phyloP scores from a whole-genome alignment of 1,139 yeast genomes.

The Blastobotrys serpentis region DNA sequence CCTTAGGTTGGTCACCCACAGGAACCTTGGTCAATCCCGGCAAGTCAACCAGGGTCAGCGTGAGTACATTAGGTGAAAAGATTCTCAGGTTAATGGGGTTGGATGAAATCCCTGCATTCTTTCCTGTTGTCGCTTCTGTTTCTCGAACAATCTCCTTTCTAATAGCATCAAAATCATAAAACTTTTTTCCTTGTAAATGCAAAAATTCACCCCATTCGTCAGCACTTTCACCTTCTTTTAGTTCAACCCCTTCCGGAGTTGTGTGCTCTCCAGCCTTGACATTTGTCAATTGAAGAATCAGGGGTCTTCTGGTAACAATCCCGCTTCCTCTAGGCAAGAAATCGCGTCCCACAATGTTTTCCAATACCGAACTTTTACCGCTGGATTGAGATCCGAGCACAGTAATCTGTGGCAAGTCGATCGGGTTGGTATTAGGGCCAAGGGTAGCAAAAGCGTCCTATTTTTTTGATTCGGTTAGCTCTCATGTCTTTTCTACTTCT shows the following conservation, averaged over 20 bases:
- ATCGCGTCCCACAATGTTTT: slow-evolving; percentile 94
- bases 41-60: slow-evolving; percentile 94
- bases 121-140: slow-evolving; percentile 93
- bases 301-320: slow-evolving; percentile 91
- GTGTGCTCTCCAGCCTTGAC: slow-evolving; percentile 65
- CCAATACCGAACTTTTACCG: slow-evolving; percentile 91
- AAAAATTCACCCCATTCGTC: slow-evolving; percentile 99
- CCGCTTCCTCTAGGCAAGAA: slow-evolving; percentile 95
- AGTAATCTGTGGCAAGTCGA: slow-evolving; percentile 91
- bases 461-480: background rate
- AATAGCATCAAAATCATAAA: slow-evolving; percentile 85
- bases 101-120: slow-evolving; percentile 86
- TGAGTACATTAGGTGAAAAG: slow-evolving; percentile 92
- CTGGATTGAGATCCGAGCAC: slow-evolving; percentile 95
- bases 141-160: slow-evolving; percentile 88
- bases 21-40: slow-evolving; percentile 99
- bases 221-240: slow-evolving; percentile 62
- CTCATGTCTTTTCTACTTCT: too few relatives aligned
- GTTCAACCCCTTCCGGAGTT: slow-evolving; percentile 82
- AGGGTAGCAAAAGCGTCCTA: slow-evolving; percentile 88
- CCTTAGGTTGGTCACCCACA: slow-evolving; percentile 98
- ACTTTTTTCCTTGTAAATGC: slow-evolving; percentile 85
- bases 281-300: slow-evolving; percentile 78
- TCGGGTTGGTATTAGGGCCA: slow-evolving; percentile 53
- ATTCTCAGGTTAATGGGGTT: slow-evolving; percentile 91